These are phyloP conservation scores for Botrytis fabae DNA, from an alignment of 2,329 filamentous ascomycete species.

Conservation along the genomic window DNA sequence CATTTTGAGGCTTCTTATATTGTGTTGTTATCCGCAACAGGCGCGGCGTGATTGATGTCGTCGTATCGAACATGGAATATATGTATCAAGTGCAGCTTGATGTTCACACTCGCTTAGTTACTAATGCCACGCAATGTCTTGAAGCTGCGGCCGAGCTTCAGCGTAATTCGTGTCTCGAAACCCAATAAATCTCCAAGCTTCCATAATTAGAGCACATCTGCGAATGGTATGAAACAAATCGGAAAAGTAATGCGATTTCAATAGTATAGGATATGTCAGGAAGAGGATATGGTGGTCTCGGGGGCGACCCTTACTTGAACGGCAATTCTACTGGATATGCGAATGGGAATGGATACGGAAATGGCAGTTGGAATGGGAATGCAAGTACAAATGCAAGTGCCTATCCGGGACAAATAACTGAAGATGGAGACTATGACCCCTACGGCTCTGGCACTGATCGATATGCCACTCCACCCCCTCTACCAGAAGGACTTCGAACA, in stretches of 20 bases:
- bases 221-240: conserved; percentile 31
- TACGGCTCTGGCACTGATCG: conserved; percentile 32
- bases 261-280: conserved; percentile 37
- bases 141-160: conserved; percentile 16
- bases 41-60: not conserved
- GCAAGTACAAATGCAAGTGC: conserved; percentile 29
- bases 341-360: conserved; percentile 20
- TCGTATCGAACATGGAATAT: not conserved
- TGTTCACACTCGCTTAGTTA: conserved; percentile 8
- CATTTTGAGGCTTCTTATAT: not conserved
- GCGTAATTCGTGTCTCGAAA: conserved; percentile 6
- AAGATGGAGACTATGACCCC: conserved; percentile 40
- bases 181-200: not conserved
- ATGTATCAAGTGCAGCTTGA: not conserved
- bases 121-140: not conserved
- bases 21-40: not conserved
- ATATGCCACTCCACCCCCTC: conserved; percentile 34
- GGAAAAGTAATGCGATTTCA: conserved; percentile 29
- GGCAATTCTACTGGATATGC: conserved; percentile 28
- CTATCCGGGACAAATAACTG: conserved; percentile 31
- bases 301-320: conserved; percentile 38
- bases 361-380: conserved; percentile 19
- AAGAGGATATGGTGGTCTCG: conserved; percentile 39
- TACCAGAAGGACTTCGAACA: conserved; percentile 17
- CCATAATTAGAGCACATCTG: conserved; percentile 4